Evolutionary conservation across 2,329 filamentous ascomycete genomes (phyloP).

Genomic region (Pseudogymnoascus sp.): DNA sequence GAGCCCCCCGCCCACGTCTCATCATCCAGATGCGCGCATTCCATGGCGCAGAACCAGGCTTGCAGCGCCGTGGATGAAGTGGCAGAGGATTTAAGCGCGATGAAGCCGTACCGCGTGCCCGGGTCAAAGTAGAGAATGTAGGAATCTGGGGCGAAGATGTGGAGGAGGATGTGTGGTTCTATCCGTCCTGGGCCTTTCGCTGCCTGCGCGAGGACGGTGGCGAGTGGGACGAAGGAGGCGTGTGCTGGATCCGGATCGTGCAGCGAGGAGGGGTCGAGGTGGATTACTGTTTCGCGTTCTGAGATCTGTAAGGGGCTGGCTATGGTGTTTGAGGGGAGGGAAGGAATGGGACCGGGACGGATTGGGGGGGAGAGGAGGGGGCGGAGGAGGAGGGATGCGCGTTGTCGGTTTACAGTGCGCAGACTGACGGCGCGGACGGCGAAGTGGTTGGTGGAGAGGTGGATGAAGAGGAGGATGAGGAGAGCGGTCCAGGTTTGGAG

Average conservation of each 20-base stretch:
- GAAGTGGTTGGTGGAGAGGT: conserved; percentile 77
- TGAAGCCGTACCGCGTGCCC: not conserved
- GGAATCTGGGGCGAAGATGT: conserved; percentile 44
- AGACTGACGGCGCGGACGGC: conserved; percentile 80
- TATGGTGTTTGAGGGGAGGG: not conserved
- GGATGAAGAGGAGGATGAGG: conserved; percentile 61
- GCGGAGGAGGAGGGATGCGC: conserved; percentile 69
- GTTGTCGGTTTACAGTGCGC: conserved; percentile 75
- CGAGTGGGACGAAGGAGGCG: not conserved
- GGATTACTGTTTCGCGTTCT: not conserved
- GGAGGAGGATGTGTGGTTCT: conserved; percentile 39
- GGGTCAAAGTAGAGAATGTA: conserved; percentile 19
- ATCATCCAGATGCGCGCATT: conserved; percentile 30
- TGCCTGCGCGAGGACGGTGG: not conserved
- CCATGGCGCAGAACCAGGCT: conserved; percentile 54
- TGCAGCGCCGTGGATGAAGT: conserved; percentile 30
- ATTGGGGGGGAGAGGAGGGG: conserved; percentile 35
- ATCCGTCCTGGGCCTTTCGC: conserved; percentile 31
- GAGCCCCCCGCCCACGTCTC: not conserved
- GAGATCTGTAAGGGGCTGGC: not conserved
- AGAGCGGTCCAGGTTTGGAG: conserved; percentile 66
- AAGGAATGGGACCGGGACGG: not conserved
- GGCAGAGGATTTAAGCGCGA: not conserved
- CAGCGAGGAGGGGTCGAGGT: not conserved
- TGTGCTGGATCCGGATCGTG: not conserved